Evolutionary conservation across 169 alveolate species (phyloP).

Genomic region (Plasmodium vinckei): DNA sequence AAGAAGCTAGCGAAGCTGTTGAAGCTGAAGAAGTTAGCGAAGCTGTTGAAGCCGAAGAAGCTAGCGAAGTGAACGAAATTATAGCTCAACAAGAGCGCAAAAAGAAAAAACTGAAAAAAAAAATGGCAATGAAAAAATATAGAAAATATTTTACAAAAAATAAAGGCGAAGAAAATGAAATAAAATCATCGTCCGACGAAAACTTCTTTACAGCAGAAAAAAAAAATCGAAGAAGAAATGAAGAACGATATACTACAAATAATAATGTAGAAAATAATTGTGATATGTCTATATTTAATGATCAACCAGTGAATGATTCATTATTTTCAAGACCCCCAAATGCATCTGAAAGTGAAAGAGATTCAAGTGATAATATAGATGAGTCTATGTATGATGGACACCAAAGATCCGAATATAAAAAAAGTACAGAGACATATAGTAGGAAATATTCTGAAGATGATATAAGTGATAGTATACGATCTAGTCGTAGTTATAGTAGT

Average conservation of each 20-base stretch:
- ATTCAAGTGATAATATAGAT: not conserved
- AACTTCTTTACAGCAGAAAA: slow-evolving; percentile 47
- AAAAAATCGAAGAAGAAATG: slow-evolving; percentile 19
- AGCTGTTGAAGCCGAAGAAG: not conserved
- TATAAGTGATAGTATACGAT: not conserved
- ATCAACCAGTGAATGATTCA: slow-evolving; percentile 7
- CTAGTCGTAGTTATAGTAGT: not conserved
- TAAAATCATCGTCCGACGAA: slow-evolving; percentile 17
- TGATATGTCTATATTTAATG: slow-evolving; percentile 30
- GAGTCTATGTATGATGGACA: not conserved
- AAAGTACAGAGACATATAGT: no score
- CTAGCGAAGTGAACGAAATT: not conserved
- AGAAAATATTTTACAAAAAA: slow-evolving; percentile 11
- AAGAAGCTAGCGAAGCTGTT: not conserved
- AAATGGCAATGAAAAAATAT: not conserved
- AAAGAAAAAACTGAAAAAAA: slow-evolving; percentile 10
- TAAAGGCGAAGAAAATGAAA: not conserved
- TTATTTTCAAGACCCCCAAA: not conserved
- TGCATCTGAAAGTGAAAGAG: not conserved
- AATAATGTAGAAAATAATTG: slow-evolving; percentile 5
- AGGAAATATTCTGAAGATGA: no score
- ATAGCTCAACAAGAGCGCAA: not conserved
- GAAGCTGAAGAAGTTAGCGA: not conserved
- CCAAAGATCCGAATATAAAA: no score
- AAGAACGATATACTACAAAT: slow-evolving; percentile 5